phyloP scores from a whole-genome alignment of 768 basidiomycete species.

The Cyathus striatus region DNA sequence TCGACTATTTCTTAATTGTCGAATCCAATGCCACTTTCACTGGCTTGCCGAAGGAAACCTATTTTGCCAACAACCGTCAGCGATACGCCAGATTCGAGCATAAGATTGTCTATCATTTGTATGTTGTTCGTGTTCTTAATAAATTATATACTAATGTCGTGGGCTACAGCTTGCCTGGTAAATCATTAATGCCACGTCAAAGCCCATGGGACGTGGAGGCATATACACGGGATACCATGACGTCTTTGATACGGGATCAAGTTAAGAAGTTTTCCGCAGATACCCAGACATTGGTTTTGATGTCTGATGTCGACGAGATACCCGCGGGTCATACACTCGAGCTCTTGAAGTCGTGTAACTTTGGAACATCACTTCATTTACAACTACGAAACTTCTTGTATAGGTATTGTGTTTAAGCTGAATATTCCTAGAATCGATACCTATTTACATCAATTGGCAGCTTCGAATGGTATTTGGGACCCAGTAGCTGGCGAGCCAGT shows the following conservation, averaged over 20 bases:
- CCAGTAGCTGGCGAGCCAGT: constrained; percentile 52
- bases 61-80: constrained; percentile 39
- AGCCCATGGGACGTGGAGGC: constrained; percentile 48
- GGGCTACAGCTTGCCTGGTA: constrained; percentile 37
- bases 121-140: constrained; percentile 11
- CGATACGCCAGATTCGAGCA: constrained; percentile 44
- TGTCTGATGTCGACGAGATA: constrained; percentile 63
- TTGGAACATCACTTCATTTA: constrained; percentile 48
- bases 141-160: neutral
- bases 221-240: constrained; percentile 44
- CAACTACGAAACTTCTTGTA: constrained; percentile 60
- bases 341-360: constrained; percentile 49
- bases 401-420: constrained; percentile 36
- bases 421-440: neutral
- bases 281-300: constrained; percentile 42
- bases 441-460: constrained; percentile 14
- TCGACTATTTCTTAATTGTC: constrained; percentile 56
- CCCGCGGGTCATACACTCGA: constrained; percentile 45
- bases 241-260: constrained; percentile 33
- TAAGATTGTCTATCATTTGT: constrained; percentile 51
- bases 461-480: constrained; percentile 54
- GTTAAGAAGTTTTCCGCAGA: constrained; percentile 22
- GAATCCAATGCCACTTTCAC: constrained; percentile 62
- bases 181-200: constrained; percentile 32
- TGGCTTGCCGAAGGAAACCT: constrained; percentile 48